phyloP scores from a whole-genome alignment of 805 yeast genomes.

The Wickerhamomyces ciferrii region DNA sequence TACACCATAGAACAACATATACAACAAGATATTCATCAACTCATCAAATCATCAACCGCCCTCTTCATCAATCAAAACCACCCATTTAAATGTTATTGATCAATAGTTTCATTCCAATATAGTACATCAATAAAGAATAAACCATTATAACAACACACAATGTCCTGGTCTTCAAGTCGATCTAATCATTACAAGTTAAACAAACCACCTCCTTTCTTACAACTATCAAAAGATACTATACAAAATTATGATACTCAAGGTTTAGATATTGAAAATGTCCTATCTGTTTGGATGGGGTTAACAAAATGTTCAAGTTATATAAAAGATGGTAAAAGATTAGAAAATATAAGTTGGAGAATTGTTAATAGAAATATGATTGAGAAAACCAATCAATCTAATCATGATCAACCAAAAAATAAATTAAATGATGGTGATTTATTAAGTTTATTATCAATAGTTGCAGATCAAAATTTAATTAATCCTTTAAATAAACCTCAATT shows the following conservation, averaged over 20 bases:
- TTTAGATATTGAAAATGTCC: conserved; percentile 32
- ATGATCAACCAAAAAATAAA: conserved; percentile 9
- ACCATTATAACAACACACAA: not conserved
- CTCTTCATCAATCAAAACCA: no score
- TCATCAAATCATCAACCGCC: no score
- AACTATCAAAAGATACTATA: conserved; percentile 21
- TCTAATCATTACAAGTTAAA: conserved; percentile 1
- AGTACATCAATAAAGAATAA: not conserved
- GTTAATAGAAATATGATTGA: conserved; percentile 23
- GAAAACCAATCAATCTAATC: not conserved
- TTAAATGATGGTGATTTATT: conserved; percentile 22
- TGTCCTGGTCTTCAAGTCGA: not conserved
- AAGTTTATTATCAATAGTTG: conserved; percentile 20
- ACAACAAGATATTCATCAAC: no score
- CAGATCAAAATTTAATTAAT: conserved; percentile 17
- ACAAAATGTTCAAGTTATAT: conserved; percentile 24
- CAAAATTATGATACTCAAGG: conserved; percentile 20
- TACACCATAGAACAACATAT: no score
- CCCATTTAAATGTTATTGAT: not conserved
- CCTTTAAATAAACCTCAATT: conserved; percentile 13
- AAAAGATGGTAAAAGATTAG: conserved; percentile 23
- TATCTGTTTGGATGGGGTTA: conserved; percentile 36
- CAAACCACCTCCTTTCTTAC: conserved; percentile 24
- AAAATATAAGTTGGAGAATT: conserved; percentile 27
- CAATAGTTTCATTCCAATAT: not conserved